Evolutionary conservation across 2,329 filamentous ascomycete species (phyloP), one percentile per base, ranked within the genome.

Genomic region (Cadophora sp.): DNA sequence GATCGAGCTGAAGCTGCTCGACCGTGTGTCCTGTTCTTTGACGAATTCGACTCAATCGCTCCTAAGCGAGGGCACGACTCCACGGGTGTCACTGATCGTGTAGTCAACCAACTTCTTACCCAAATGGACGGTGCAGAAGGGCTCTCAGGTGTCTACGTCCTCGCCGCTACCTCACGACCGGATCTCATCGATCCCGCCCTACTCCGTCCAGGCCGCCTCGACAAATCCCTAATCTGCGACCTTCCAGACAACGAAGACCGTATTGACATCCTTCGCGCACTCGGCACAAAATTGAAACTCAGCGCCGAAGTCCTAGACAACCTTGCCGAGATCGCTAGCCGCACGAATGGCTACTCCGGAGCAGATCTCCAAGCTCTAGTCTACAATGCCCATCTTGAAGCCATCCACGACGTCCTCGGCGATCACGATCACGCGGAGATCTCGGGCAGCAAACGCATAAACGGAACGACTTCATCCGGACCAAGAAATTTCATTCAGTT

Each of bases 71-170:
- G 96, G 0, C 96, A 99, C 78, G 97, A 99, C 79, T 96, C 92
- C 1, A 99, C 96, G 0, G 96, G 97, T 72, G 97, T 99, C n/a
- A 99, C 96, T 0, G 97, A 99, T 80, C 89, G 97, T 46, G 97
- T 99, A 0, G 96, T 99, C 74, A 99, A 99, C 79, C 97, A 99
- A 83, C 89, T 99, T 67, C 86, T 99, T 12, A 99, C 97, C 0
- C 95, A 98, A 79, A 99, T 99, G 96, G 96, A 99, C 76, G 96
- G 96, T 77, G 96, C 96, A 0, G 97, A 99, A 80, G 97, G 96
- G 0, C 82, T 99, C 4, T 94, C 91, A 0, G 96, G 96, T 1
- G 97, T 99, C 0, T 99, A 99, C 75, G 96, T 99, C 6, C 87
- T 99, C 2, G 97, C 97, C 26, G 97, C 96, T 1, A 99, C 96